These are phyloP conservation scores for Aspergillus quadricinctus DNA, from an alignment of 2,329 filamentous ascomycete genomes.

Conservation along the genomic window DNA sequence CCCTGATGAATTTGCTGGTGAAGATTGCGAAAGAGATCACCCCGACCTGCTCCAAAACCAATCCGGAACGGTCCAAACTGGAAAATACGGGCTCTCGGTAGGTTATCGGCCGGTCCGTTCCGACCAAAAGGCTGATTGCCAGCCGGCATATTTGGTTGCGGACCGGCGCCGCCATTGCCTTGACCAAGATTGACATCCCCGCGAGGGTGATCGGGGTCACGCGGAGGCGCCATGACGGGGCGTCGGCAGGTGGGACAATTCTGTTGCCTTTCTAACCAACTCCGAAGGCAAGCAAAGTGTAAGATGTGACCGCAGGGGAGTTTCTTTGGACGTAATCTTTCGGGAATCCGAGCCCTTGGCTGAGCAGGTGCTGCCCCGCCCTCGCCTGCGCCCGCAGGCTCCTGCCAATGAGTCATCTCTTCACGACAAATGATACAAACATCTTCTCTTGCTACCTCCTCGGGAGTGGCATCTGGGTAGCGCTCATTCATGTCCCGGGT, in stretches of 20 bases:
- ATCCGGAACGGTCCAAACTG: constrained; percentile 71
- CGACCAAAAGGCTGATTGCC: constrained; percentile 38
- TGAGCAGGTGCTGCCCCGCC: constrained; percentile 16
- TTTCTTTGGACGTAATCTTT: constrained; percentile 87
- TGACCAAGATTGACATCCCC: constrained; percentile 22
- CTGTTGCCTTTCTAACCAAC: constrained; percentile 96
- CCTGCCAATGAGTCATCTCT: constrained; percentile 80
- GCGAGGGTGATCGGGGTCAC: constrained; percentile 29
- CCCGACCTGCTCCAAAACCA: constrained; percentile 61
- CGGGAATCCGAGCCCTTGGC: constrained; percentile 54
- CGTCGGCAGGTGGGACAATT: constrained; percentile 92
- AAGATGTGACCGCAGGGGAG: constrained; percentile 93
- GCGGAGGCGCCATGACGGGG: constrained; percentile 60
- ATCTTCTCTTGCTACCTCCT: constrained; percentile 80
- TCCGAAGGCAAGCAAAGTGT: constrained; percentile 89
- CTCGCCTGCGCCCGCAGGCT: constrained; percentile 40
- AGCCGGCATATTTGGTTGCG: constrained; percentile 27
- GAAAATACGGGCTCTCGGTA: constrained; percentile 56
- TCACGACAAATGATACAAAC: constrained; percentile 98
- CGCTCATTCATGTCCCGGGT: constrained; percentile 87
- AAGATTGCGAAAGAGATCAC: constrained; percentile 61
- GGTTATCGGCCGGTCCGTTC: constrained; percentile 35
- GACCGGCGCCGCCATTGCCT: constrained; percentile 20
- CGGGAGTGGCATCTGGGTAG: constrained; percentile 84
- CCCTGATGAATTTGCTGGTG: constrained; percentile 58